phyloP scores from a whole-genome alignment of 345 rosid species.

The Cardamine occulta region DNA sequence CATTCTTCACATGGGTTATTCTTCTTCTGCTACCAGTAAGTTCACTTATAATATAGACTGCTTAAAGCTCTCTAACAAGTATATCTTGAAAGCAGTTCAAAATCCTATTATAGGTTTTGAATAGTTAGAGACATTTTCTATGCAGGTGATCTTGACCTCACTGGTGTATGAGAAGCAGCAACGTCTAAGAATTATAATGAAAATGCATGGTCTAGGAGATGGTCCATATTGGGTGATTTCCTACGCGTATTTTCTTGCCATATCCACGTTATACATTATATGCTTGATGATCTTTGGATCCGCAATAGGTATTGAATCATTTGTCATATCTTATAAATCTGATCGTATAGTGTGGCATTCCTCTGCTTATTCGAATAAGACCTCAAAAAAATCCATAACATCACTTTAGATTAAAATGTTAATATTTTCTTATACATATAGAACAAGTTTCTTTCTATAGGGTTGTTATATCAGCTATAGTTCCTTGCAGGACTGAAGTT shows the following conservation, averaged over 20 bases:
- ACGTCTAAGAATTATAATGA: conserved; percentile 86
- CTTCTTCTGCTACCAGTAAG: conserved; percentile 85
- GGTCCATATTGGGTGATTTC: conserved; percentile 91
- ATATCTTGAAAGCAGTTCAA: background rate
- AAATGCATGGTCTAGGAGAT: conserved; percentile 97
- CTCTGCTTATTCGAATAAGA: no score
- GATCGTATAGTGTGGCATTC: no score
- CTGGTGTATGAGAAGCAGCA: conserved; percentile 85
- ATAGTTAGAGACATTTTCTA: background rate
- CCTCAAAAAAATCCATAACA: no score
- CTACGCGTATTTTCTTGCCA: conserved; percentile 71
- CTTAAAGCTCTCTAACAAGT: background rate
- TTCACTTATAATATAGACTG: background rate
- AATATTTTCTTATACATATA: background rate
- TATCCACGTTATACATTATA: conserved; percentile 66
- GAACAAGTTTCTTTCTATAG: background rate
- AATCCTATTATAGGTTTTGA: background rate
- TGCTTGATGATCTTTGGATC: conserved; percentile 81
- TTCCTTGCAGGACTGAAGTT: conserved; percentile 73
- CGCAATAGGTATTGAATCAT: conserved; percentile 54
- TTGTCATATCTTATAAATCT: background rate
- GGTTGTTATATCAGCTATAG: conserved; percentile 8
- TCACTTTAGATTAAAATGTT: background rate
- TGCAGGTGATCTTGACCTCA: conserved; percentile 68
- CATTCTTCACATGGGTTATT: conserved; percentile 60